Evolutionary conservation across 768 basidiomycete genomes (phyloP), one percentile per base, ranked within the genome.

Genomic region (Leucocoprinus birnbaumii): DNA sequence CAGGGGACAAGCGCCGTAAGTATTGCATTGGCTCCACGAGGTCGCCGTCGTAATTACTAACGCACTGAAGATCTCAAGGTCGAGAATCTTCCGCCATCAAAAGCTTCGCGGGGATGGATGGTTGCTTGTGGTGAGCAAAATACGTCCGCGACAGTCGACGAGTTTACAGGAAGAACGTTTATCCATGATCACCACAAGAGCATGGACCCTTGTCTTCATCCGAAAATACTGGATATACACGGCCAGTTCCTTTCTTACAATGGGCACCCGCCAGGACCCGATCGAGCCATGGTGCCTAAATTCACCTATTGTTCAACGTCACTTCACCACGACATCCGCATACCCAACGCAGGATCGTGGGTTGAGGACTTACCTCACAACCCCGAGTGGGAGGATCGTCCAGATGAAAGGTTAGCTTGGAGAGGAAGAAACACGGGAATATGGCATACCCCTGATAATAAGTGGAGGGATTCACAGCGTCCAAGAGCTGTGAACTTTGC

Each of bases 351-450:
- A 4, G 72, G 76, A 37, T 67, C 70, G 26, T 81, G 74, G 76
- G 38, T 64, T 0, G 69, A 67, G 6, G 72, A 73, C 11, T 53
- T 67, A 1, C 56, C 57, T 8, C 73, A 83, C 56, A 80, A 86
- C 62, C 74, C 81, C 10, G 72, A 71, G 0, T 91, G 87, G 87
- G 78, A 82, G 22, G 67, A 77, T 41, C 89, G 86, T 67, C 53
- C 65, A 0, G 77, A 85, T 63, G 79, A 84, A 38, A 67, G 78
- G 18, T 53, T 89, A 19, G 69, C 79, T 35, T 91, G 88, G 88
- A 73, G 87, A 46, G 88, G 88, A 0, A 81, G 77, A 35, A 87
- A 80, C 27, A 87, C 86, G 0, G 88, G 88, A n/a, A 83, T 80
- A 42, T 63, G 61, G 31, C 69, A 74, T 19, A 60, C 67, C 24